Evolutionary conservation across 2,329 filamentous ascomycete species (phyloP), one percentile per base, ranked within the genome.

Genomic region (Chaetomiaceae sp.): DNA sequence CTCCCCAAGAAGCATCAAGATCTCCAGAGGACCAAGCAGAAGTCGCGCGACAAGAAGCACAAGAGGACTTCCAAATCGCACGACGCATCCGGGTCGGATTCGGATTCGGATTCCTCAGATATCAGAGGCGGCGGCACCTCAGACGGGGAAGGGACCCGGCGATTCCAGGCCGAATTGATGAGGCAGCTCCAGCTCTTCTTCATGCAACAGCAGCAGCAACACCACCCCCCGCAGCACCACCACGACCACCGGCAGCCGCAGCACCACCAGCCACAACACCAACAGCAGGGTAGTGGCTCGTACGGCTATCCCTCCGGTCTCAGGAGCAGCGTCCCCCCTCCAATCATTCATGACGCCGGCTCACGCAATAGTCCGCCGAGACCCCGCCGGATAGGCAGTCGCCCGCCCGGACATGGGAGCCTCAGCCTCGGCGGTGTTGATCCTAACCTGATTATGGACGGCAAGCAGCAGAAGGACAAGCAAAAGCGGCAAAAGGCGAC

Each of bases 1-100:
- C 23, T 47, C 6, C 44, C 56, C 21, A 68, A 65, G 58, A 68
- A 65, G 48, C 65, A 62, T 2, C 60, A 60, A 20, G 61, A 62
- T 14, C n/a, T 50, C 5, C 59, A 59, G 10, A 67, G 64, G 41
- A 19, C 55, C 27, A 68, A 63, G 54, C 65, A 63, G 47, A 64
- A 62, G 38, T 21, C 44, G 21, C 54, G 55, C 16, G 12, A 57
- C 2, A 66, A 60, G 48, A 62, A 63, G 48, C 50, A 52, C 1
- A 66, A 62, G 48, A 68, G 64, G 56, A 38, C 45, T 0, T 7
- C 44, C 39, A 66, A 62, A 44, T 20, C 45, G 3, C 50, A 55
- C 25, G 50, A 42, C 6, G 33, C 54, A 1, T 58, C 62, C 9
- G 55, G 10, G 8, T 59, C 61, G 4, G 56, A 47, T 3, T 62